Percentiles rank a stretch among this genome's conserved stretches.
These are phyloP conservation scores for Trifolium repens DNA, from an alignment of 306 rosid species.

Conservation along the genomic window DNA sequence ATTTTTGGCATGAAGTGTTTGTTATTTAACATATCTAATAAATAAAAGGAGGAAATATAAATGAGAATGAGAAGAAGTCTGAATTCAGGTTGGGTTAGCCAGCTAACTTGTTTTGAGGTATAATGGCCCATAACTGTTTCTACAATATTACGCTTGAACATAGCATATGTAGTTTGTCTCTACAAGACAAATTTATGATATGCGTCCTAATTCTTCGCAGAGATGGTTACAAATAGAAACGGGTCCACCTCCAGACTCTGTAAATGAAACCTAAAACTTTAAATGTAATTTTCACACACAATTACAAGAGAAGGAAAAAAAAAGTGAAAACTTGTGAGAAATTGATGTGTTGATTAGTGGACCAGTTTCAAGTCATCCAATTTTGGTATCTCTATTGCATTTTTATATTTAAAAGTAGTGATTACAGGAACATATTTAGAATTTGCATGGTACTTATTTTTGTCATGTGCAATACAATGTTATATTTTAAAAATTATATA, in stretches of 20 bases:
- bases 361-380: too few relatives aligned
- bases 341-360: background rate
- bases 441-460: too few relatives aligned
- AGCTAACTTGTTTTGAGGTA: constrained; percentile 32
- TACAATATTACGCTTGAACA: background rate
- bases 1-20: too few relatives aligned
- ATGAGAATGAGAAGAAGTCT: constrained; percentile 25
- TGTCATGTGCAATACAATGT: too few relatives aligned
- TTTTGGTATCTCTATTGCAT: too few relatives aligned
- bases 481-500: too few relatives aligned
- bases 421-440: too few relatives aligned
- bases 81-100: constrained; percentile 35
- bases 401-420: too few relatives aligned
- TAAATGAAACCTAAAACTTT: background rate
- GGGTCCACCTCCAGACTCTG: constrained; percentile 34
- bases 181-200: constrained; percentile 17
- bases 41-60: background rate
- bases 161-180: constrained; percentile 41
- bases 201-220: constrained; percentile 20
- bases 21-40: too few relatives aligned
- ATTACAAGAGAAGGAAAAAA: background rate
- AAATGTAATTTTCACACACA: too few relatives aligned
- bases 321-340: background rate
- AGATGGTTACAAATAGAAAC: constrained; percentile 20
- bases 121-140: constrained; percentile 29